Conservation (phyloP, 1,284 basidiomycete genomes). For the Malassezia cuniculi region DNA sequence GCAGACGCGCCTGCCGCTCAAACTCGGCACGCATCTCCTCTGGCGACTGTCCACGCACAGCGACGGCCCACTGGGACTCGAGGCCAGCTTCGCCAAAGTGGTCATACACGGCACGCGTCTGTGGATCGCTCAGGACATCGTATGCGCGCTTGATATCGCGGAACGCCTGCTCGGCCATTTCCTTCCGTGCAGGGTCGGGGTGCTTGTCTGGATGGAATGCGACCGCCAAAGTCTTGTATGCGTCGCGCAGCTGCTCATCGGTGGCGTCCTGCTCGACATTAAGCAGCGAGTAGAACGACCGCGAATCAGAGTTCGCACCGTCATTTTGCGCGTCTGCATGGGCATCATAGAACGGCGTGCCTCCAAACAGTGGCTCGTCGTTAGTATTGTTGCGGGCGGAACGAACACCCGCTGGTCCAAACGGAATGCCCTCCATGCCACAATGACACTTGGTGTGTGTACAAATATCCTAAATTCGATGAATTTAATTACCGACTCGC, state of each 20-base stretch:
- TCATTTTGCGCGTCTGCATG: conserved; percentile 7
- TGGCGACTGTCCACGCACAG: conserved; percentile 48
- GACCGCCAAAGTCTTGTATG: conserved; percentile 55
- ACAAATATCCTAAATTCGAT: no score
- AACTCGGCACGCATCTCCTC: conserved; percentile 53
- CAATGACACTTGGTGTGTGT: no score
- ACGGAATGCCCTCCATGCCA: no score
- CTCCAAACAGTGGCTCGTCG: conserved; percentile 38
- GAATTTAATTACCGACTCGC: no score
- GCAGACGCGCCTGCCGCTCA: conserved; percentile 47
- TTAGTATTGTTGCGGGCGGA: no score
- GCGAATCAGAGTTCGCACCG: conserved; percentile 7
- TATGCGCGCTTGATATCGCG: conserved; percentile 66
- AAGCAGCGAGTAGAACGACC: conserved; percentile 48
- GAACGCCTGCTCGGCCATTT: conserved; percentile 56
- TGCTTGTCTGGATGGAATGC: conserved; percentile 77
- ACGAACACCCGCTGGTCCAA: no score
- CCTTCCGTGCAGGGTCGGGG: conserved; percentile 52
- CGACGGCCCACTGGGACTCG: conserved; percentile 48
- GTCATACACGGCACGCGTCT: conserved; percentile 65
- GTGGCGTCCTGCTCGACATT: conserved; percentile 58
- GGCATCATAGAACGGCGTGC: conserved; percentile 31
- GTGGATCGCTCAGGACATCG: conserved; percentile 58
- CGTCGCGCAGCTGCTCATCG: conserved; percentile 58
- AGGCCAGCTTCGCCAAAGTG: conserved; percentile 57